Base-by-base conservation (phyloP, 441 rosid species). In the Gossypium davidsonii region DNA sequence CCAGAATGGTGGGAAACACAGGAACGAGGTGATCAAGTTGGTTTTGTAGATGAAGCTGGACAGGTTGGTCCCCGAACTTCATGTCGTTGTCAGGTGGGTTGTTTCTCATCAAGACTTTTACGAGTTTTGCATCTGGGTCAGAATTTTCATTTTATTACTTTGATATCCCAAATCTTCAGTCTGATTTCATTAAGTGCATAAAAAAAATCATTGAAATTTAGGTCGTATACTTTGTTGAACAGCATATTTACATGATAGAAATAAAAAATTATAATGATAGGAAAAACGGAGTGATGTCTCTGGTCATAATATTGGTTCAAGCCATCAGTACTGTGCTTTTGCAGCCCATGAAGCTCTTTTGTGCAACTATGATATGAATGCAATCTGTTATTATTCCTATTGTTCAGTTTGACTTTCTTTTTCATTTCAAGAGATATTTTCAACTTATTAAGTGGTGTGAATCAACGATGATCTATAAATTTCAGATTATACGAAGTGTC, bases 1-100 rank as follows among this genome's bases (percentile, higher is more conserved):
- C 73, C 75, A 62, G 99, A 96, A 62, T 96, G 98, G 98, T 93
- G 97, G 98, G 98, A 90, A 82, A 80, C 84, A 70, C 91, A 86
- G 74, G 99, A 95, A 79, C 82, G 88, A 74, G 86, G 84, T 77
- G 88, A 88, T 76, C 97, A 85, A 77, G 81, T 82, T 76, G 86
- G 87, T 75, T 83, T 75, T 58, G 74, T 77, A 59, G 86, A 89
- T 85, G 94, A 87, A 76, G 73, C 78, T 72, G 97, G 96, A 78
- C 93, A 93, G 85, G 94, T 90, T 26, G 97, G 98, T 79, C 97
- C 98, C n/a, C 89, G 90, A 72, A 72, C 91, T 77, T 86, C 97
- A 72, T 93, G 98, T 81, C 88, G 65, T 73, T 96, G 99, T 86
- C 98, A 96, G 97, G 99, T 96, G 75, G 56, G 78, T 31, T 42